Evolutionary conservation across 1,139 yeast genomes (phyloP).

Genomic region (Nakaseomyces sp.): DNA sequence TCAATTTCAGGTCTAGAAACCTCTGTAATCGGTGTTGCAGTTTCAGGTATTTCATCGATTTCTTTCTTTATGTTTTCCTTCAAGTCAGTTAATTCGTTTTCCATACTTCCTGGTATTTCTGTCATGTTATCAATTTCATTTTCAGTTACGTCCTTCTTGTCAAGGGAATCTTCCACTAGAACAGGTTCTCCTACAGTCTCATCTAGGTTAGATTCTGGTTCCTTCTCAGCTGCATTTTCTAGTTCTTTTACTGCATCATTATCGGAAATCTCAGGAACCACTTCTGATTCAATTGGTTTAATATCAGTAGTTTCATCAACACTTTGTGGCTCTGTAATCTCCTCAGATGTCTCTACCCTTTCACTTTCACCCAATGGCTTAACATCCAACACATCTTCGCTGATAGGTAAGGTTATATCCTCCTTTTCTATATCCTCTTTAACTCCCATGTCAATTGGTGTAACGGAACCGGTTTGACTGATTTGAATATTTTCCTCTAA

Average conservation of each 20-base stretch:
- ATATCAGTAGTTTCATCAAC: not conserved
- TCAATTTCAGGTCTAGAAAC: not conserved
- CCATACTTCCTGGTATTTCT: conserved; percentile 1
- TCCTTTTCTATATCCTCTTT: not conserved
- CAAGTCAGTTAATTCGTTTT: not conserved
- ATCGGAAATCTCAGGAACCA: not conserved
- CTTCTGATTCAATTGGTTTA: not conserved
- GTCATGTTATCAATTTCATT: not conserved
- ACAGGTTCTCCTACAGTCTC: no score
- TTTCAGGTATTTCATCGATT: not conserved
- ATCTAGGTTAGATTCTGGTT: no score
- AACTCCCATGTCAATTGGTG: not conserved
- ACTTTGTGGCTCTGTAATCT: not conserved
- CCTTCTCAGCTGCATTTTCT: no score
- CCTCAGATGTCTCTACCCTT: not conserved
- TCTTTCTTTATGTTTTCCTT: not conserved
- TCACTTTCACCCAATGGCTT: conserved; percentile 1
- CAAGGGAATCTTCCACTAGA: no score
- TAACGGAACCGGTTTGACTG: not conserved
- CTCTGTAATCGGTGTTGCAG: not conserved
- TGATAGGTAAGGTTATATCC: not conserved
- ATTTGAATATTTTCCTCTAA: conserved; percentile 6
- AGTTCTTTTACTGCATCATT: no score
- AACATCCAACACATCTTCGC: not conserved
- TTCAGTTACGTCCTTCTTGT: not conserved